These are phyloP conservation scores for Diaporthe vaccinii DNA, from an alignment of 2,329 filamentous ascomycete genomes.

Conservation along the genomic window DNA sequence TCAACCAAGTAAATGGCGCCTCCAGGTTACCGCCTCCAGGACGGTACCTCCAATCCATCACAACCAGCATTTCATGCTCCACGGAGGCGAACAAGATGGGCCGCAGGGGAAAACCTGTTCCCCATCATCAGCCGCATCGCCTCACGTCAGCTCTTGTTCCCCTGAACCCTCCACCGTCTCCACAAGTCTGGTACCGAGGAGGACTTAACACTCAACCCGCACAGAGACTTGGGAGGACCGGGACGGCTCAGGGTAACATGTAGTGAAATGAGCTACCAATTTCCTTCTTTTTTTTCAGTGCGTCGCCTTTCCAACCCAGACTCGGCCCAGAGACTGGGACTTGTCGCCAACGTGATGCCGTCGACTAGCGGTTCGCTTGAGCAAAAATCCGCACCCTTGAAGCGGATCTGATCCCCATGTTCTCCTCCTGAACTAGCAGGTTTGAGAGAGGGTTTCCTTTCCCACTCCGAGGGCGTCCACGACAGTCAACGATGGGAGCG, in stretches of 20 bases:
- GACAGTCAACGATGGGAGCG: conserved; percentile 1
- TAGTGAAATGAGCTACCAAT: conserved; percentile 41
- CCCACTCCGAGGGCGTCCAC: neutral
- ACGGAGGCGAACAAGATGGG: conserved; percentile 25
- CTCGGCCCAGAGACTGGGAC: neutral
- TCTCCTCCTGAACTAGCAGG: conserved; percentile 39
- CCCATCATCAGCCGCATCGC: conserved; percentile 29
- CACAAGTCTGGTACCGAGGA: conserved; percentile 31
- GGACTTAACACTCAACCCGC: conserved; percentile 42
- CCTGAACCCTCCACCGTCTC: neutral
- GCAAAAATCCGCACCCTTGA: neutral
- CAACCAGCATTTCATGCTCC: conserved; percentile 44
- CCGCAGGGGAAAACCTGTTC: conserved; percentile 25
- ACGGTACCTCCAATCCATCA: conserved; percentile 41
- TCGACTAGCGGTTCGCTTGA: neutral
- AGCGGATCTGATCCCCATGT: neutral
- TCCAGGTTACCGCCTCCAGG: conserved; percentile 49
- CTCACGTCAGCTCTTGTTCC: conserved; percentile 33
- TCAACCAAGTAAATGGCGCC: conserved; percentile 52
- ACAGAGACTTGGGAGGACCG: neutral
- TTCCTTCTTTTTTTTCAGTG: neutral
- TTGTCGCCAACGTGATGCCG: neutral
- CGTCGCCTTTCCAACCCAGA: conserved; percentile 30
- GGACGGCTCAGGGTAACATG: conserved; percentile 25
- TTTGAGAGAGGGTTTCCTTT: neutral